A percentile compares a stretch with the other conserved stretches of the same genome.
Evolutionary conservation across 2,329 filamentous ascomycete genomes (phyloP).

Genomic region (Hysterium pulicare): DNA sequence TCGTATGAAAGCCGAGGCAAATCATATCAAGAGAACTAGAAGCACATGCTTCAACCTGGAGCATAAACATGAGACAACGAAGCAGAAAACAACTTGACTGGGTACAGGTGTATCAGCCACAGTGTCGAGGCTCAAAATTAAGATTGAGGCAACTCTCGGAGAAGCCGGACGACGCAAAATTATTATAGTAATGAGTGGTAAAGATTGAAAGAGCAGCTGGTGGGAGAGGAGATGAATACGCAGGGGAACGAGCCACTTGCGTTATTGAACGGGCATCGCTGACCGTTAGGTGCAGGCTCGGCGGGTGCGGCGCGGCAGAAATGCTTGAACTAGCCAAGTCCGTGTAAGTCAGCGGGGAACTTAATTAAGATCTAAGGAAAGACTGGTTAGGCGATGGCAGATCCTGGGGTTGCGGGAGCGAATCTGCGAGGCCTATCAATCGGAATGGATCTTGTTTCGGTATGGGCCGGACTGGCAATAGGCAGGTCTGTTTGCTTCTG

Average conservation of each 20-base stretch:
- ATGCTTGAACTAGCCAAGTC: constrained; percentile 1
- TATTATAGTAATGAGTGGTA: not conserved
- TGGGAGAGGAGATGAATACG: not conserved
- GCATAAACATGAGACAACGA: constrained; percentile 10
- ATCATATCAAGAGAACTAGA: constrained; percentile 2
- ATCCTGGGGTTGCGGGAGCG: constrained; percentile 8
- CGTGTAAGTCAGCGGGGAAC: not conserved
- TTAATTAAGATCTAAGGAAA: not conserved
- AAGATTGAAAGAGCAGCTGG: not conserved
- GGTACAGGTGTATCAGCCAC: not conserved
- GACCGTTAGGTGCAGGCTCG: not conserved
- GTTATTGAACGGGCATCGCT: not conserved
- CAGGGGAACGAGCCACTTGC: not conserved
- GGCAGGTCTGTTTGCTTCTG: no score
- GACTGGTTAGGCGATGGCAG: constrained; percentile 3
- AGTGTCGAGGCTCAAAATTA: not conserved
- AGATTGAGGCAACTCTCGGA: no score
- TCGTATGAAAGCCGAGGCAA: constrained; percentile 18
- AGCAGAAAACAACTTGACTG: not conserved
- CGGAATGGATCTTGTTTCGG: not conserved
- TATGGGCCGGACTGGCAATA: not conserved
- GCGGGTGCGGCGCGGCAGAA: constrained; percentile 10
- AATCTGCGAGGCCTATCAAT: constrained; percentile 5
- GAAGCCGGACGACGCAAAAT: no score
- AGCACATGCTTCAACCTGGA: constrained; percentile 16